Percentiles rank a stretch among this genome's conserved stretches.
Conservation (phyloP, 2,329 filamentous ascomycete genomes). For the Aspergillus sergii region DNA sequence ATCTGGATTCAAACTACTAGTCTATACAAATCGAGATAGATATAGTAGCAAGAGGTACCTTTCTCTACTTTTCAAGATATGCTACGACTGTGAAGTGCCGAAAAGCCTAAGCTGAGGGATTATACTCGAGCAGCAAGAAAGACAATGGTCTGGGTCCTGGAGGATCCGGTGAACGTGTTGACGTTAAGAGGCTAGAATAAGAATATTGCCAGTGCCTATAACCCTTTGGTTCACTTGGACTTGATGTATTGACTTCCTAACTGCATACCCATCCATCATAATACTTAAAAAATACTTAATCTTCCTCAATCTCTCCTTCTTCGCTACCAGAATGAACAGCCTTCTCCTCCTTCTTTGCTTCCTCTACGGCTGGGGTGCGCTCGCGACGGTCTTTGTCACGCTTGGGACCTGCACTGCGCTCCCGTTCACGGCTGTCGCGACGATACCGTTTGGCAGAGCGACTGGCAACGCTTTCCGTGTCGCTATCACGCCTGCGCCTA, state of each 20-base stretch:
- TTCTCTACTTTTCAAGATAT: no score
- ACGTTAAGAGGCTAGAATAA: background rate
- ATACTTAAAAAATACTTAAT: conserved; percentile 31
- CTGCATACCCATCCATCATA: background rate
- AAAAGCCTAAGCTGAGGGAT: no score
- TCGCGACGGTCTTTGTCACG: conserved; percentile 57
- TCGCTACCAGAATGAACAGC: conserved; percentile 83
- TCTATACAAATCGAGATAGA: background rate
- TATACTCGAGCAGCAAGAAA: background rate
- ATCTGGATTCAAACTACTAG: background rate
- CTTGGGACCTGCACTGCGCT: conserved; percentile 48
- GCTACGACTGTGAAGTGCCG: no score
- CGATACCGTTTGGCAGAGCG: conserved; percentile 64
- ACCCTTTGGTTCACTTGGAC: background rate
- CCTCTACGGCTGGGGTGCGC: conserved; percentile 38
- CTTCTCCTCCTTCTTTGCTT: conserved; percentile 47
- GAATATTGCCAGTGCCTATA: background rate
- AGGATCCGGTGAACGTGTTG: background rate
- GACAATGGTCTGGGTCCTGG: background rate
- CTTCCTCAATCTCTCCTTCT: conserved; percentile 96
- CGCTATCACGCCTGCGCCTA: conserved; percentile 77
- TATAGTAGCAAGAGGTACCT: background rate
- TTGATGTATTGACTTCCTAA: background rate
- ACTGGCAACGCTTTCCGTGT: conserved; percentile 63
- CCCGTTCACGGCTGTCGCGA: conserved; percentile 43